These are phyloP conservation scores for Penicillium polonicum DNA, from an alignment of 2,329 filamentous ascomycete genomes.

Conservation along the genomic window DNA sequence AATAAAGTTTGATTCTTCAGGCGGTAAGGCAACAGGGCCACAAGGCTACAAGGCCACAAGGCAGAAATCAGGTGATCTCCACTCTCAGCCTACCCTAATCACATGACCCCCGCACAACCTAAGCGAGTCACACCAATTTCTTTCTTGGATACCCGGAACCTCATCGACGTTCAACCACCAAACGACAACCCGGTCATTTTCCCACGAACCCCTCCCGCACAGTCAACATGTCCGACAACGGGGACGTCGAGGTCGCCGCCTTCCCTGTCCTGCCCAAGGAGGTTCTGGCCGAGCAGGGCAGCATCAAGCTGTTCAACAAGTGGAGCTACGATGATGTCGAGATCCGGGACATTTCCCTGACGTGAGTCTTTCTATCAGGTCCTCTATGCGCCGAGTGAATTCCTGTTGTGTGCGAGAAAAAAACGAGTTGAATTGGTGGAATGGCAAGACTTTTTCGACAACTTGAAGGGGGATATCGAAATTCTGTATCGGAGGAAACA, in stretches of 20 bases:
- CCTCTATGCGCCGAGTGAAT: conserved; percentile 30
- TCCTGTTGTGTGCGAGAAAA: conserved; percentile 18
- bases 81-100: conserved; percentile 31
- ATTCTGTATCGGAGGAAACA: conserved; percentile 3
- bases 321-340: conserved; percentile 99
- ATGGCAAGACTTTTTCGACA: conserved; percentile 12
- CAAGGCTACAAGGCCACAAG: conserved; percentile 22
- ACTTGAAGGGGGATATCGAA: conserved; percentile 3
- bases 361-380: conserved; percentile 63
- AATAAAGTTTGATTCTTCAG: not conserved
- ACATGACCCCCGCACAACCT: conserved; percentile 37
- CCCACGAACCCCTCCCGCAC: conserved; percentile 42
- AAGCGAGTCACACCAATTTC: conserved; percentile 46
- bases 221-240: conserved; percentile 84
- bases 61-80: conserved; percentile 23
- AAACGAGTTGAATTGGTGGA: conserved; percentile 16
- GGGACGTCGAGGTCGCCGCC: conserved; percentile 84
- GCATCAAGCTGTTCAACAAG: conserved; percentile 97
- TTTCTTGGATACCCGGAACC: conserved; percentile 32
- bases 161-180: conserved; percentile 41
- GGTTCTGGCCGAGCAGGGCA: conserved; percentile 82
- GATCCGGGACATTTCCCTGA: conserved; percentile 99
- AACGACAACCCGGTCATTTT: conserved; percentile 42
- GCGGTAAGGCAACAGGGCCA: not conserved
- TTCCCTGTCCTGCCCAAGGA: conserved; percentile 90